A percentile compares a stretch with the other conserved stretches of the same genome.
These are phyloP conservation scores for Aspergillus puulaauensis DNA, from an alignment of 2,329 filamentous ascomycete species.

Conservation along the genomic window DNA sequence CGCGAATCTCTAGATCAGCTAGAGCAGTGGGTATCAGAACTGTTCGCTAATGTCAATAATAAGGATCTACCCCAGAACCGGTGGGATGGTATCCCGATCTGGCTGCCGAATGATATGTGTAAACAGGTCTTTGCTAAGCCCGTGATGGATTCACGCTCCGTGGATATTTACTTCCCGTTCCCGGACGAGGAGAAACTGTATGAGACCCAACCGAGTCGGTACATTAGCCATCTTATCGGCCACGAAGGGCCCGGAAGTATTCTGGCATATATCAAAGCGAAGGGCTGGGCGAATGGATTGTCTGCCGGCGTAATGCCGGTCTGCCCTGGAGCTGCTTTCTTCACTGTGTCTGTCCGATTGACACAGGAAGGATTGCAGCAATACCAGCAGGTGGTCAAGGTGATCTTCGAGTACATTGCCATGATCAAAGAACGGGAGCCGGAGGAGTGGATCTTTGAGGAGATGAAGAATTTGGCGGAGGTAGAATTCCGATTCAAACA, in stretches of 20 bases:
- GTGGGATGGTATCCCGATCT: constrained; percentile 64
- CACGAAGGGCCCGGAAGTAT: constrained; percentile 93
- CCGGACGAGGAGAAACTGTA: constrained; percentile 78
- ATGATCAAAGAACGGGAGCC: constrained; percentile 78
- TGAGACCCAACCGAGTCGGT: constrained; percentile 78
- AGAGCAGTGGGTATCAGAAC: constrained; percentile 77
- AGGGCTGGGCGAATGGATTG: constrained; percentile 84
- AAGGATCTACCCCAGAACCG: constrained; percentile 70
- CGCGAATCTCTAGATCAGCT: constrained; percentile 78
- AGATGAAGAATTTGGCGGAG: constrained; percentile 85
- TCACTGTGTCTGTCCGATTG: constrained; percentile 74
- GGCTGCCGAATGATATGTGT: constrained; percentile 59
- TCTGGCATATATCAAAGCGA: constrained; percentile 83
- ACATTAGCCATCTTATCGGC: constrained; percentile 84
- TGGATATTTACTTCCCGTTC: constrained; percentile 81
- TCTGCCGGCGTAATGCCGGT: constrained; percentile 74
- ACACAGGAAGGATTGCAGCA: constrained; percentile 82
- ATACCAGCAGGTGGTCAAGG: constrained; percentile 78
- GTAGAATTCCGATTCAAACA: constrained; percentile 95
- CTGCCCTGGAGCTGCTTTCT: constrained; percentile 78
- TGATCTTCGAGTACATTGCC: constrained; percentile 87
- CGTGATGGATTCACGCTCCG: constrained; percentile 79
- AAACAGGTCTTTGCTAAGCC: constrained; percentile 85
- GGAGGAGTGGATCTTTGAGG: constrained; percentile 90
- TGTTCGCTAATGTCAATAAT: constrained; percentile 79